Evolutionary conservation across 441 rosid genomes (phyloP), one percentile per base, ranked within the genome.

Genomic region (Gossypium lobatum): DNA sequence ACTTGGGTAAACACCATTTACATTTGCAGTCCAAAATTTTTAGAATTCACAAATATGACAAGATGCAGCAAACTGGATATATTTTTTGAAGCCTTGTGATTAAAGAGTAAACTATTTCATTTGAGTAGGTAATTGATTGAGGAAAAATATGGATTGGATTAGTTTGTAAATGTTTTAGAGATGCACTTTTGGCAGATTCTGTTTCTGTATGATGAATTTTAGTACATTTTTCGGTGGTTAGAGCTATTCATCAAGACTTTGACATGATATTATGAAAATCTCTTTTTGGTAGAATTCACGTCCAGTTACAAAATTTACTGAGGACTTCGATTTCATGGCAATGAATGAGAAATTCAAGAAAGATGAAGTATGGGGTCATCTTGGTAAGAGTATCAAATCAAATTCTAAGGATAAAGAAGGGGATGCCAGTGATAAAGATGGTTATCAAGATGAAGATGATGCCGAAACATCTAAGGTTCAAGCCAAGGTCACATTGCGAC

Each of bases 331-430:
- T 78, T 91, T 93, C 81, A 86, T 73, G 7, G 96, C 95, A 52
- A 91, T 93, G 98, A 93, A 93, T 83, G 97, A 91, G 80, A 93
- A 91, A 83, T 92, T 92, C 80, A 92, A 92, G 10, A 92, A 92
- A 84, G 93, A 92, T 82, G 97, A 90, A 84, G 95, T 93, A n/a
- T 93, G 98, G 97, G 98, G 93, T 72, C 87, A 91, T 83, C 95
- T 93, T 45, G 97, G 98, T 61, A 93, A 88, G 85, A 85, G 81
- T 76, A 85, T 73, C 77, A 87, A 83, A 77, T 74, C 80, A 59
- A 75, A 70, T 70, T 60, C 77, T 13, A 82, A 84, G 79, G 91
- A 83, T 64, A 82, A 55, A 78, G 91, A 85, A 71, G 82, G 79
- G 54, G 90, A 87, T 82, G 80, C 48, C 73, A 81, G 82, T 59